Evolutionary conservation across 2,329 filamentous ascomycete species (phyloP), one percentile per base, ranked within the genome.

Genomic region (Venturia nashicola): DNA sequence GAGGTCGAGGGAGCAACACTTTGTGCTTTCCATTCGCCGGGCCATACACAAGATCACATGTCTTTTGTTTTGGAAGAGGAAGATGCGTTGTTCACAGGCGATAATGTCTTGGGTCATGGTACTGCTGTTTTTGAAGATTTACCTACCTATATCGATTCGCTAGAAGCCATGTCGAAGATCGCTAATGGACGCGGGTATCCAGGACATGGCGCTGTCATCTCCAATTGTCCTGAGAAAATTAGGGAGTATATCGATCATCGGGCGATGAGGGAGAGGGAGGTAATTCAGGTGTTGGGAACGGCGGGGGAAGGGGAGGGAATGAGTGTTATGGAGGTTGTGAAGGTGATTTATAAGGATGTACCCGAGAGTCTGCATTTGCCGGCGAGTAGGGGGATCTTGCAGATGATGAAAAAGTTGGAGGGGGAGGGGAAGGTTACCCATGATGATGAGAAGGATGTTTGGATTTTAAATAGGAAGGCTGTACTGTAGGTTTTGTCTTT

Each of bases 31-130:
- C 78, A 87, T 72, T 85, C 82, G 2, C 88, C 88, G 0, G 88
- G 93, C 0, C 92, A 97, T 72, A 88, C 92, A 0, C 78, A 78
- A 3, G 92, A 97, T 71, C 93, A 97, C 73, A 87, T 92, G 80
- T 84, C 82, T 20, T 87, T 96, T 68, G 73, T 91, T 5, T 75
- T 96, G 5, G 82, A 86, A 57, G 62, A 75, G 64, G 74, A 75
- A 44, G 65, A 71, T 11, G 70, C 74, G 62, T 71, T 76, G 69
- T 75, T 76, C 68, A 76, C 74, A 0, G 89, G 74, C 42, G 74
- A 76, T 65, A 74, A 73, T 54, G 67, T 76, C 4, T 70, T 76
- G 0, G 74, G 74, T 1, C 71, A 77, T 57, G 77, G 78, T 0
- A 74, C 70, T 18, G 72, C 69, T 40, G 77, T 72, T 0, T 74